Evolutionary conservation across 139 green algal species (phyloP), one percentile per base, ranked within the genome.

Genomic region (Chlamydomonas sp.): DNA sequence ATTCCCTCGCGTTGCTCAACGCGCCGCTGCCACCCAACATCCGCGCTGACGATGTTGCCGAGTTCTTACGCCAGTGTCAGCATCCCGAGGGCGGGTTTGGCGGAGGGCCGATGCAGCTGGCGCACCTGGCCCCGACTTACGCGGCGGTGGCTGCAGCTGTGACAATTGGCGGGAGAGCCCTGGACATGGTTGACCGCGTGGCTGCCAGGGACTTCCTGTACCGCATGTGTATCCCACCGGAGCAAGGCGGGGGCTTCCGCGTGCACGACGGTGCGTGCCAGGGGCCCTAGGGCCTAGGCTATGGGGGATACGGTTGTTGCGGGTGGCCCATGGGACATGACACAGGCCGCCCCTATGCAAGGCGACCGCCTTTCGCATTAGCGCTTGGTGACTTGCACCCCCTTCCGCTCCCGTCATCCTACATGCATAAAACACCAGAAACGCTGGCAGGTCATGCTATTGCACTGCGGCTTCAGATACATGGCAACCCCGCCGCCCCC

Each of bases 41-140:
- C 5, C 87, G 62, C 49, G 78, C 80, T 8, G 73, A 89, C 3
- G 88, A 96, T 58, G 90, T 98, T 18, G 88, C 95, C 0, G 79
- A 89, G 10, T 99, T 98, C 88, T 90, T 99, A 2, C 15, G 69
- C 7, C 63, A 60, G 60, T 97, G 93, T 76, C 97, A 99, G 91
- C 78, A 95, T 69, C 83, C 90, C 5, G 63, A 81, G 0, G 98
- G 98, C 57, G 98, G 98, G 64, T 99, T 97, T 87, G 97, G 96
- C 1, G 97, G 97, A 58, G 96, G 97, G 0, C 97, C 97, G 5
- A 88, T 92, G 78, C 98, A 99, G 93, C 90, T 99, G 59, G 78
- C 98, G 0, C 98, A 99, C 92, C 86, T 99, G 80, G 98, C 98
- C 3, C 94, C 98, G 20, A 98, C 96, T 0, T 99, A 99, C 86